Evolutionary conservation across 176 grass and related monocot genomes (phyloP).

Genomic region (Avena insularis): DNA sequence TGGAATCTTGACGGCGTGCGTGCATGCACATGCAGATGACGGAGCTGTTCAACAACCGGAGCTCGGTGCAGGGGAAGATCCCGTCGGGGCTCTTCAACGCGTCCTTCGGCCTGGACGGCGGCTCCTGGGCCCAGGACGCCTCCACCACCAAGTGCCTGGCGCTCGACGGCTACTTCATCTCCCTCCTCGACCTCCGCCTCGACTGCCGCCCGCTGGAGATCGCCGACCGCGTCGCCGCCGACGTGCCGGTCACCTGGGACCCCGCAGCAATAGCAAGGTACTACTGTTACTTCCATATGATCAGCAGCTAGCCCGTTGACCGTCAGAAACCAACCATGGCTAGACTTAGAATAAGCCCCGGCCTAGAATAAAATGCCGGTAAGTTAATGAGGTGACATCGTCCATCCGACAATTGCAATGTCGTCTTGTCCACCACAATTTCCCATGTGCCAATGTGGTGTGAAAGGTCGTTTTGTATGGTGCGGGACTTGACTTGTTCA

Average conservation of each 20-base stretch:
- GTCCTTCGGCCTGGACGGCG: conserved; percentile 56
- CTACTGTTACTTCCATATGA: background rate
- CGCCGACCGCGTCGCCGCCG: conserved; percentile 47
- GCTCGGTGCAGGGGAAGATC: conserved; percentile 77
- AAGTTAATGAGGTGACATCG: background rate
- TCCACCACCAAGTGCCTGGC: conserved; percentile 72
- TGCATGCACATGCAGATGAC: conserved; percentile 62
- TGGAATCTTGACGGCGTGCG: background rate
- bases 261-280: conserved; percentile 73
- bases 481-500: conserved; percentile 37
- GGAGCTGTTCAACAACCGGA: conserved; percentile 82
- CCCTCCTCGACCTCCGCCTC: conserved; percentile 79
- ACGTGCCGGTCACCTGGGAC: conserved; percentile 73
- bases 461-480: conserved; percentile 23
- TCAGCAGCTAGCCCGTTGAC: background rate
- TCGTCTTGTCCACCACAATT: background rate
- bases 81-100: conserved; percentile 87
- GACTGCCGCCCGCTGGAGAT: conserved; percentile 59
- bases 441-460: conserved; percentile 19
- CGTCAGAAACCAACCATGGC: background rate
- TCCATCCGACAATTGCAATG: background rate
- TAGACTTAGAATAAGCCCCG: no score
- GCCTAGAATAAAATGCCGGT: no score
- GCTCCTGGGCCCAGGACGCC: conserved; percentile 75
- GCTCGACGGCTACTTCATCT: conserved; percentile 94